Conservation (phyloP, 768 basidiomycete species). For the Agaricus subrufescens region DNA sequence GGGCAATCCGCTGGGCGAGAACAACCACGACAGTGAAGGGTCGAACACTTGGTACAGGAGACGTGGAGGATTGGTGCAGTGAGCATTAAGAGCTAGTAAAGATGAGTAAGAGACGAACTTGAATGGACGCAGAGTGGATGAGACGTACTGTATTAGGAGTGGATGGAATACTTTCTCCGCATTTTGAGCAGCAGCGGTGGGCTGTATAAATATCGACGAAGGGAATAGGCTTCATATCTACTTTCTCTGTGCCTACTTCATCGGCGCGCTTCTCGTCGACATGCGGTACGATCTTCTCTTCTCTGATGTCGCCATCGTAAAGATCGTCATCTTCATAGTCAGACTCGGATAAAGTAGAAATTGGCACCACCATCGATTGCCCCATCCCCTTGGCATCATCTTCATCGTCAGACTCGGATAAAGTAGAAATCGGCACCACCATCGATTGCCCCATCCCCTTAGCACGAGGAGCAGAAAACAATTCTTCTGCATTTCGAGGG, state of each 20-base stretch:
- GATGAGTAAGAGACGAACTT: not conserved
- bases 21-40: conserved; percentile 30
- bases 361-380: conserved; percentile 2
- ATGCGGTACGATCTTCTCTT: not conserved
- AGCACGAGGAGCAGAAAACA: conserved; percentile 3
- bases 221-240: conserved; percentile 3
- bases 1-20: conserved; percentile 16
- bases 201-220: conserved; percentile 19
- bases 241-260: not conserved
- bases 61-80: conserved; percentile 22
- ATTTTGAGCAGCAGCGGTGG: conserved; percentile 21
- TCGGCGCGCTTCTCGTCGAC: not conserved
- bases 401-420: conserved; percentile 9
- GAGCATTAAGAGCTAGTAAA: conserved; percentile 10
- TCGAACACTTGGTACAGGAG: conserved; percentile 22
- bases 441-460: not conserved
- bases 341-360: conserved; percentile 6
- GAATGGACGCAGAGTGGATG: not conserved
- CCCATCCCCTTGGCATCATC: not conserved
- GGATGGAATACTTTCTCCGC: conserved; percentile 18
- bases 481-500: conserved; percentile 1
- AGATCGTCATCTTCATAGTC: conserved; percentile 1
- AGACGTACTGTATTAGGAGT: conserved; percentile 19
- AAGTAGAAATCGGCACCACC: conserved; percentile 6
- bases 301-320: not conserved